These are phyloP conservation scores for Spongospora subterranea DNA, from an alignment of 208 protist species.

Conservation along the genomic window DNA sequence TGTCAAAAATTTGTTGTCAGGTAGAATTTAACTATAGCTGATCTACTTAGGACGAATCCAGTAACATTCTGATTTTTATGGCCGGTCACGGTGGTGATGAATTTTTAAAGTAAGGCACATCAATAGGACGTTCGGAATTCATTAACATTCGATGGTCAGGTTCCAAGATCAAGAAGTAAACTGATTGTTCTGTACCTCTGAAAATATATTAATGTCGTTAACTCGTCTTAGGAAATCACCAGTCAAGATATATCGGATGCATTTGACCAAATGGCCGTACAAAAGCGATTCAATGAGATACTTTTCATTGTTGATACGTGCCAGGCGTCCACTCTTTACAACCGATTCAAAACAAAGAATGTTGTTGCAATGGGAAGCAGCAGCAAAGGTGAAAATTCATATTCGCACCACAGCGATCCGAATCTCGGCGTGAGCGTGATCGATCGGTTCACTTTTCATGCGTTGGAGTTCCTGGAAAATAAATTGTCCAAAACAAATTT, in stretches of 20 bases:
- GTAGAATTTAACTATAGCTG: background rate
- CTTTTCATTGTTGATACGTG: constrained; percentile 58
- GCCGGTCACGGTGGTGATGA: constrained; percentile 91
- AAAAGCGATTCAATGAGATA: constrained; percentile 57
- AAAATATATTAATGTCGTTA: background rate
- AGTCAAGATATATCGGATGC: constrained; percentile 56
- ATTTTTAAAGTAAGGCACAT: constrained; percentile 86
- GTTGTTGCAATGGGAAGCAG: constrained; percentile 49
- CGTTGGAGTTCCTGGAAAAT: constrained; percentile 54
- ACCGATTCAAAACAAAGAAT: constrained; percentile 33
- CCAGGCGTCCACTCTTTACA: constrained; percentile 47
- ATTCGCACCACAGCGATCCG: constrained; percentile 54
- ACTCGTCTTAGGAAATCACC: background rate
- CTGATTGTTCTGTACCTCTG: background rate
- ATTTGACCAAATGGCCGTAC: constrained; percentile 41
- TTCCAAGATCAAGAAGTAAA: constrained; percentile 82
- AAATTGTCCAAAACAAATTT: constrained; percentile 1
- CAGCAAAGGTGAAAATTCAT: constrained; percentile 44
- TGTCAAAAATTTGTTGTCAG: background rate
- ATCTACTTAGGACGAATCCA: constrained; percentile 74
- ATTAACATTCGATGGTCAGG: background rate
- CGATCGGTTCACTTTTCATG: constrained; percentile 57
- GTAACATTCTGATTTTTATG: constrained; percentile 95
- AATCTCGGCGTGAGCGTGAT: constrained; percentile 53
- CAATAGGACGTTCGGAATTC: background rate